These are phyloP conservation scores for Gynostemma pentaphyllum DNA, from an alignment of 306 rosid genomes.

Conservation along the genomic window DNA sequence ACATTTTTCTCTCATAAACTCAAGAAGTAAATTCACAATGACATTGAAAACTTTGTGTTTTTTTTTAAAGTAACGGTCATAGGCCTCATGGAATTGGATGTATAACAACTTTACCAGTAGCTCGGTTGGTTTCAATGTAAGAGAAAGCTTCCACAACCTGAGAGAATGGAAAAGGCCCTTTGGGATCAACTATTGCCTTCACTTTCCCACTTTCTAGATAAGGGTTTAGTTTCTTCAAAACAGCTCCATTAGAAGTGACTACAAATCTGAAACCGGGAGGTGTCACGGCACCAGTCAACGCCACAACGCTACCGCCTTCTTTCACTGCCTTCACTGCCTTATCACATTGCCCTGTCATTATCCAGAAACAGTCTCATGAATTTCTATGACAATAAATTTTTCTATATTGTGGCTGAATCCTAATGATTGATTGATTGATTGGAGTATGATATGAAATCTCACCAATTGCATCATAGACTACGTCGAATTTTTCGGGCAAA, in stretches of 20 bases:
- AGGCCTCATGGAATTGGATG: constrained; percentile 69
- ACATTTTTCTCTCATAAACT: no score
- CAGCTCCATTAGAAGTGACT: constrained; percentile 75
- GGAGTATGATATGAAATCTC: constrained; percentile 12
- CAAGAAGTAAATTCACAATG: no score
- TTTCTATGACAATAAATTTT: no score
- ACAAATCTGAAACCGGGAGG: constrained; percentile 97
- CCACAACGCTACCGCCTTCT: constrained; percentile 90
- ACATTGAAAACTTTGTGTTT: no score
- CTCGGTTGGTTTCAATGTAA: constrained; percentile 64
- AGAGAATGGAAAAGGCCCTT: constrained; percentile 67
- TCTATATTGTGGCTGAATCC: not conserved
- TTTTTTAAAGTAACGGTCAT: no score
- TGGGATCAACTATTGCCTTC: constrained; percentile 72
- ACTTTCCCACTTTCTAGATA: constrained; percentile 80
- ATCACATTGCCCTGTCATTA: constrained; percentile 73
- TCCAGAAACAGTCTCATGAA: not conserved
- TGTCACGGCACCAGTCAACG: constrained; percentile 74
- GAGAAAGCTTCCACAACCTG: constrained; percentile 91
- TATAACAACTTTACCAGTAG: constrained; percentile 72
- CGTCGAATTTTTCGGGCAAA: constrained; percentile 75
- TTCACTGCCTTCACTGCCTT: constrained; percentile 76
- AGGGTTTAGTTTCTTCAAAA: constrained; percentile 72
- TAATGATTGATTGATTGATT: not conserved
- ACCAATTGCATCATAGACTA: constrained; percentile 85